Percentiles rank a stretch among this genome's conserved stretches.
Conservation (phyloP, 2,329 filamentous ascomycete species). For the Beauveria asiatica region DNA sequence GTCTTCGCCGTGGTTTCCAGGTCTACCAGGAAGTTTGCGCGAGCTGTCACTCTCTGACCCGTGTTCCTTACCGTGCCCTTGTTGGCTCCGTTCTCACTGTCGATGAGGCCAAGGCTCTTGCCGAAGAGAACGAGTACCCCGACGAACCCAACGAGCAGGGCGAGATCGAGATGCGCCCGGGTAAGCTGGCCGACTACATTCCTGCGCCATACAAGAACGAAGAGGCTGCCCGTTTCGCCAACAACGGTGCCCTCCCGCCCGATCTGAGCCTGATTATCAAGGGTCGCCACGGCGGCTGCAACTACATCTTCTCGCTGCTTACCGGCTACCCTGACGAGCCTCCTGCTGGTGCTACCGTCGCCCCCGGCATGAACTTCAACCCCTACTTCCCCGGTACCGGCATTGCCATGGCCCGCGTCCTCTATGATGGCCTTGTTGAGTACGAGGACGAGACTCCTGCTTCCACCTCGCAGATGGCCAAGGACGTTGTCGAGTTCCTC, state of each 20-base stretch:
- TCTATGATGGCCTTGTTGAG: conserved; percentile 95
- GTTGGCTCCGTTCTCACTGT: conserved; percentile 91
- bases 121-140: conserved; percentile 98
- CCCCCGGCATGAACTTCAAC: conserved; percentile 97
- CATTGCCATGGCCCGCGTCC: conserved; percentile 97
- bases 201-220: conserved; percentile 97
- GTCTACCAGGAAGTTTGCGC: conserved; percentile 98
- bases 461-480: conserved; percentile 97
- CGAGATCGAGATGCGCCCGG: conserved; percentile 95
- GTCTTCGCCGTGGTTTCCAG: conserved; percentile 97
- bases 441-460: conserved; percentile 96
- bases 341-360: conserved; percentile 78
- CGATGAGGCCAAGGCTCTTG: conserved; percentile 94
- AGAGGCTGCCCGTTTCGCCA: conserved; percentile 93
- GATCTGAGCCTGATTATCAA: conserved; percentile 98
- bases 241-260: conserved; percentile 94
- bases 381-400: conserved; percentile 99
- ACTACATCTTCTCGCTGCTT: conserved; percentile 96
- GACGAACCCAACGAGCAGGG: conserved; percentile 96
- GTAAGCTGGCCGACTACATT: conserved; percentile 97
- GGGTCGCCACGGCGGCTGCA: conserved; percentile 91
- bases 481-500: conserved; percentile 97
- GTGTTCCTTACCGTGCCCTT: conserved; percentile 86
- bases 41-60: conserved; percentile 91
- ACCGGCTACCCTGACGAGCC: conserved; percentile 97